Base-by-base conservation (phyloP, 2,329 filamentous ascomycete genomes). In the Ascochyta lentis region DNA sequence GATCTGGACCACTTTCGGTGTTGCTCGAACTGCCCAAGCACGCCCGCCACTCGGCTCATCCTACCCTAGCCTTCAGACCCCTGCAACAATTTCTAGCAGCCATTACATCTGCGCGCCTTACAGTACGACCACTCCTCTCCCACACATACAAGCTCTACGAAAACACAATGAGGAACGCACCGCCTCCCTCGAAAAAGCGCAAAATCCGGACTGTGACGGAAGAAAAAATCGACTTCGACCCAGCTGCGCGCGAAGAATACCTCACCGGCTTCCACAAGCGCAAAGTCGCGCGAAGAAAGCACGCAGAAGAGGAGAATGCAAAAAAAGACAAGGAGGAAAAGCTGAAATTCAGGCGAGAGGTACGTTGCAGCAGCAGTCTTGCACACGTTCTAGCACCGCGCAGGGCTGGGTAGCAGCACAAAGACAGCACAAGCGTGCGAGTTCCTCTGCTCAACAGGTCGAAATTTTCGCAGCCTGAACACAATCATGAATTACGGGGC, bases 261-360 rank as follows among this genome's bases (percentile, higher is more conserved):
- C 83, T 99, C 54, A 97, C 92, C 0, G 95, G 95, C 3, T 99
- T 99, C 78, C 93, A 94, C 81, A 99, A 98, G 83, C 89, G 95
- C 76, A 98, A 97, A 77, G 79, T 90, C 49, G 89, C 92, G 74
- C 85, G 95, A 34, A 87, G 88, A 64, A 96, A 96, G 79, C 82
- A 88, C 76, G 94, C 94, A 1, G 90, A 95, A 71, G 92, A 95
- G 64, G 83, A 89, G 65, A 91, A 91, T 3, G 87, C 86, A 41
- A 89, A 91, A 76, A 87, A 84, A 72, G 92, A 88, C 43, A 86
- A 88, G 45, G 85, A 92, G 69, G 93, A 96, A 74, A 90, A 84
- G 71, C 84, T 93, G 54, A 80, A 84, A 54, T 80, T 89, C 53
- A 83, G 94, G 66, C 90, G 88, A 75, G 88, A 92, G 85, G 94